phyloP scores from a whole-genome alignment of 2,329 filamentous ascomycete species.

The Epichloe amarillans region DNA sequence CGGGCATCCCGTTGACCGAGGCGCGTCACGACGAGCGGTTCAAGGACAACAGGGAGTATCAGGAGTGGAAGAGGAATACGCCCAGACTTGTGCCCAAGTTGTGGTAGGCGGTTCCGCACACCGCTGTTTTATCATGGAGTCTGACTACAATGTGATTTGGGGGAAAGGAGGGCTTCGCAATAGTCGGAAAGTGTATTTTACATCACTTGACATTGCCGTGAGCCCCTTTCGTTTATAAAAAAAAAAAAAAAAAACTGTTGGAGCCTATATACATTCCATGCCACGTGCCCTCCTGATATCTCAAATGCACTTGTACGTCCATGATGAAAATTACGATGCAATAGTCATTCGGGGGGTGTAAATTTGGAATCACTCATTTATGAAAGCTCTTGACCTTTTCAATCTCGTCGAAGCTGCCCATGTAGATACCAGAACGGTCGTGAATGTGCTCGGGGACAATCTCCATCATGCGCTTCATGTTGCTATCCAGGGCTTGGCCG shows the following conservation, averaged over 20 bases:
- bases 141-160: too few species aligned
- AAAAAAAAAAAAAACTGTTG: not conserved
- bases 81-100: conserved; percentile 52
- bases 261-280: not conserved
- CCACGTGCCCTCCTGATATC: not conserved
- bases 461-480: conserved; percentile 81
- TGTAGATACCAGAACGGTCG: conserved; percentile 87
- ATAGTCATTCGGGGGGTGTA: not conserved
- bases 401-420: conserved; percentile 88
- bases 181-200: too few species aligned
- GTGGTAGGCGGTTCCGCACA: conserved; percentile 16
- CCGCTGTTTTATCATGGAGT: not conserved
- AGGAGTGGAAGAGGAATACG: conserved; percentile 54
- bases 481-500: conserved; percentile 80
- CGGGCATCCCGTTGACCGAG: conserved; percentile 53
- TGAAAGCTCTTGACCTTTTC: conserved; percentile 87
- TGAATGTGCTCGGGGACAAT: conserved; percentile 88
- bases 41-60: conserved; percentile 50
- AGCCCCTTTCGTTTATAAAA: not conserved
- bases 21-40: conserved; percentile 54
- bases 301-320: not conserved
- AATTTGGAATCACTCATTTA: conserved; percentile 25
- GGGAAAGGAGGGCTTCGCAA: too few species aligned
- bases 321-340: not conserved
- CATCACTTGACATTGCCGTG: too few species aligned